A percentile compares a stretch with the other conserved stretches of the same genome.
These are phyloP conservation scores for Cladosporium sp. DNA, from an alignment of 2,329 filamentous ascomycete species.

Conservation along the genomic window DNA sequence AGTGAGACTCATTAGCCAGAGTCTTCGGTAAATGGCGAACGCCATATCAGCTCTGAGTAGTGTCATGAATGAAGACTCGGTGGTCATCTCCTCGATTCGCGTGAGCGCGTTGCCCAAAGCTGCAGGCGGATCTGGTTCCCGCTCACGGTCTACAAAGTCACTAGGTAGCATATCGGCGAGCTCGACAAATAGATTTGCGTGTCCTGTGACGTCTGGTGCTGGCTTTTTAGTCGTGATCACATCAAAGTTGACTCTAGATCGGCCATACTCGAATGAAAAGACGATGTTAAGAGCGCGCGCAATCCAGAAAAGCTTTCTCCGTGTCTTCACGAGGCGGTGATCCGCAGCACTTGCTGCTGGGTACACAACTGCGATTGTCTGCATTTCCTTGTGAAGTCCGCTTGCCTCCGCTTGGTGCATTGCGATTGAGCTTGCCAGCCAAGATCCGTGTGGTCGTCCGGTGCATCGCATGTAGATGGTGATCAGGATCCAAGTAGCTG, in stretches of 20 bases:
- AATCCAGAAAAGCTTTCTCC: slow-evolving; percentile 46
- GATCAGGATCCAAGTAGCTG: slow-evolving; percentile 56
- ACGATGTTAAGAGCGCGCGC: slow-evolving; percentile 59
- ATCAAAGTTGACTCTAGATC: slow-evolving; percentile 53
- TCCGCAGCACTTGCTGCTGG: slow-evolving; percentile 32
- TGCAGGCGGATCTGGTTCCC: slow-evolving; percentile 38
- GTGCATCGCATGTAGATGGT: slow-evolving; percentile 57
- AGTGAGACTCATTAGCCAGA: slow-evolving; percentile 42
- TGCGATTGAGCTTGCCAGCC: slow-evolving; percentile 59
- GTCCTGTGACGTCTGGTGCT: slow-evolving; percentile 30
- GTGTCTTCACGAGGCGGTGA: slow-evolving; percentile 34
- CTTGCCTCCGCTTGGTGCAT: slow-evolving; percentile 61
- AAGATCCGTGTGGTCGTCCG: slow-evolving; percentile 52
- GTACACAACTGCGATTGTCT: slow-evolving; percentile 38
- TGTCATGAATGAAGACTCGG: slow-evolving; percentile 41
- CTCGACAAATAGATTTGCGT: slow-evolving; percentile 36
- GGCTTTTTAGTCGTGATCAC: slow-evolving; percentile 44
- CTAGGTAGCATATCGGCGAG: slow-evolving; percentile 37
- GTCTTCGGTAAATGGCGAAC: slow-evolving; percentile 50
- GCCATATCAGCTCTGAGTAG: slow-evolving; percentile 54
- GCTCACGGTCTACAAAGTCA: slow-evolving; percentile 37
- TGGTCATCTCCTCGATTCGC: slow-evolving; percentile 35
- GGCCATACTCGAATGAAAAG: slow-evolving; percentile 60
- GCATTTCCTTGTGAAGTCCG: slow-evolving; percentile 47
- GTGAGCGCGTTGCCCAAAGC: slow-evolving; percentile 35